A percentile compares a stretch with the other conserved stretches of the same genome.
Conservation (phyloP, 768 basidiomycete species). For the Agrocybe pediades region DNA sequence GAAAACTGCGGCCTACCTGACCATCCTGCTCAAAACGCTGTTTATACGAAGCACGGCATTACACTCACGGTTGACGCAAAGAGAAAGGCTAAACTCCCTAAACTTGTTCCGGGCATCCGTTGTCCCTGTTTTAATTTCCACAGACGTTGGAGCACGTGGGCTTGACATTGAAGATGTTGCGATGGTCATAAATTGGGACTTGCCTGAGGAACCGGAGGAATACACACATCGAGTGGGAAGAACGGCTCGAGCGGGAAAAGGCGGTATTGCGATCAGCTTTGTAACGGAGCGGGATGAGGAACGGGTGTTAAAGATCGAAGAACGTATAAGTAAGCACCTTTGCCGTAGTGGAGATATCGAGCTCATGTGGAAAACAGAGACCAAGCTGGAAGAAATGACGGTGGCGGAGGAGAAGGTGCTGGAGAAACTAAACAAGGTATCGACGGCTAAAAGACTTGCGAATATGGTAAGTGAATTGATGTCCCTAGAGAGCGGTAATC, state of each 20-base stretch:
- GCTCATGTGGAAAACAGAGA: too few species aligned
- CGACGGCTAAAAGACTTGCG: slow-evolving; percentile 89
- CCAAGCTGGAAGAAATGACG: slow-evolving; percentile 70
- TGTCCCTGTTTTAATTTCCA: slow-evolving; percentile 90
- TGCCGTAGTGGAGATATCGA: too few species aligned
- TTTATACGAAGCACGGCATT: slow-evolving; percentile 85
- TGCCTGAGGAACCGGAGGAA: slow-evolving; percentile 88
- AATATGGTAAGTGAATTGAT: slow-evolving; percentile 79
- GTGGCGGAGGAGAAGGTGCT: slow-evolving; percentile 82
- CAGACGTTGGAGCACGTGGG: slow-evolving; percentile 94
- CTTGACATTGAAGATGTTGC: slow-evolving; percentile 96
- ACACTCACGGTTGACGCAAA: slow-evolving; percentile 92
- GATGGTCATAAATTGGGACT: slow-evolving; percentile 96
- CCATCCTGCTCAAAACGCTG: slow-evolving; percentile 73
- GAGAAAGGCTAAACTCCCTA: slow-evolving; percentile 83
- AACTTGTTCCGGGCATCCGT: slow-evolving; percentile 83
- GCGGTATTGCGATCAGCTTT: slow-evolving; percentile 90
- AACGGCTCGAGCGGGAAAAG: slow-evolving; percentile 88
- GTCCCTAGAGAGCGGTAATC: neutral
- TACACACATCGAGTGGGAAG: slow-evolving; percentile 96
- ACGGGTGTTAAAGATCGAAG: slow-evolving; percentile 79
- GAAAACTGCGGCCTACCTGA: slow-evolving; percentile 89
- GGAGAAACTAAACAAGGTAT: slow-evolving; percentile 85
- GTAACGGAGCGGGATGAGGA: slow-evolving; percentile 94
- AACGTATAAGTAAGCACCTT: slow-evolving; percentile 85